Base-by-base conservation (phyloP, 441 rosid genomes). In the Jatropha multifida region DNA sequence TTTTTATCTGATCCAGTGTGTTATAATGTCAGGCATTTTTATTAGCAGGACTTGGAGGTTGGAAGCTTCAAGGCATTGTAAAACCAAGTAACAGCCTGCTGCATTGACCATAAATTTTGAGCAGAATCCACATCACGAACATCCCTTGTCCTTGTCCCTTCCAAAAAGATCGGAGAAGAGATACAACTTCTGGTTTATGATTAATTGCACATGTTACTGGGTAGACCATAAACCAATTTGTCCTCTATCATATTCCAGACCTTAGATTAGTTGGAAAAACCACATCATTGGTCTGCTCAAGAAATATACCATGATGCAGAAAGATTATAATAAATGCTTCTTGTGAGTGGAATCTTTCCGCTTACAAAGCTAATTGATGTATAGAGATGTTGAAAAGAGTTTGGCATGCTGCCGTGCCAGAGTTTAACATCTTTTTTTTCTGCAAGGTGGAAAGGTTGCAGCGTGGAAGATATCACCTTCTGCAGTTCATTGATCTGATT, bases 31-130 rank as follows among this genome's bases (percentile, higher is more conserved):
- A 92, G 99, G 96, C 99, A 76, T 91, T 95, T 81, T 76, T 86
- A 0, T 46, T 79, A 49, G 94, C 98, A 40, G 98, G 98, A 74
- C 88, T 86, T 69, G 97, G 99, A 1, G 98, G 99, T 65, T 93
- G 99, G 99, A 89, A 89, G 83, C 97, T 95, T 80, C 89, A 87
- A 54, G 94, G 93, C 80, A 80, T 93, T 55, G 94, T 92, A 78
- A 88, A 89, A 80, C 99, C 98, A 32, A 82, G 81, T 72, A 71
- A 80, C 55, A 76, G 76, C 83, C 63, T 42, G n/a, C 76, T 83
- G 81, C 75, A 52, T 52, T 42, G 72, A 38, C 13, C 32, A 10
- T 74, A 64, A 60, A 41, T 48, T 14, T 55, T 38, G 56, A 59
- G 49, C 42, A 13, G 37, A 48, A 18, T 52, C 46, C 40, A 23